These are phyloP conservation scores for Phytophthora sojae DNA, from an alignment of 352 stramenopile species.

Conservation along the genomic window DNA sequence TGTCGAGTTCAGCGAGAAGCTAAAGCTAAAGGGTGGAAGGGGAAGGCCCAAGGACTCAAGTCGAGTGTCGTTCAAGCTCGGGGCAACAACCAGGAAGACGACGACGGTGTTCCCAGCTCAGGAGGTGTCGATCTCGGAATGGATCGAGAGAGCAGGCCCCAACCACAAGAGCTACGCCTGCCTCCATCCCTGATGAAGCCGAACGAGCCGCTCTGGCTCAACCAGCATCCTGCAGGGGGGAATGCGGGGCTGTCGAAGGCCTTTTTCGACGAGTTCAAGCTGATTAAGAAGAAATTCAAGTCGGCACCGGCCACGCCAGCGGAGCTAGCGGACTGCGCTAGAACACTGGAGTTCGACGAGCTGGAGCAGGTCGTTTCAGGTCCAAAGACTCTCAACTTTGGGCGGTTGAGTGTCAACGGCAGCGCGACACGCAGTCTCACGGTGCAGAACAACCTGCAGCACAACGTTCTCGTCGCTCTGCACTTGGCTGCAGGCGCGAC, in stretches of 20 bases:
- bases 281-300: slow-evolving; percentile 95
- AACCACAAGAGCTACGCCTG: slow-evolving; percentile 53
- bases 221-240: slow-evolving; percentile 26
- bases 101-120: slow-evolving; percentile 9
- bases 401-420: slow-evolving; percentile 89
- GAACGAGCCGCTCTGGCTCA: slow-evolving; percentile 77
- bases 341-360: slow-evolving; percentile 76
- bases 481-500: slow-evolving; percentile 18
- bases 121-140: slow-evolving; percentile 67
- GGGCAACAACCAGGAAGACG: slow-evolving; percentile 43
- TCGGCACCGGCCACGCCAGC: slow-evolving; percentile 85
- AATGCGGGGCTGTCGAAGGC: slow-evolving; percentile 38
- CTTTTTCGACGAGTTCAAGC: slow-evolving; percentile 88
- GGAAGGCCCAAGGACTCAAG: slow-evolving; percentile 52
- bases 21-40: slow-evolving; percentile 32
- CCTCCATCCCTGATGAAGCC: slow-evolving; percentile 42
- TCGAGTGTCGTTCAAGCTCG: slow-evolving; percentile 53
- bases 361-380: slow-evolving; percentile 72
- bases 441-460: slow-evolving; percentile 89
- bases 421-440: slow-evolving; percentile 80
- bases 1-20: slow-evolving; percentile 50
- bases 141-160: slow-evolving; percentile 58
- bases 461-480: slow-evolving; percentile 85
- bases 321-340: slow-evolving; percentile 87
- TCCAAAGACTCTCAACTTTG: slow-evolving; percentile 93